phyloP scores from a whole-genome alignment of 441 rosid species.

The Erodium moschatum region DNA sequence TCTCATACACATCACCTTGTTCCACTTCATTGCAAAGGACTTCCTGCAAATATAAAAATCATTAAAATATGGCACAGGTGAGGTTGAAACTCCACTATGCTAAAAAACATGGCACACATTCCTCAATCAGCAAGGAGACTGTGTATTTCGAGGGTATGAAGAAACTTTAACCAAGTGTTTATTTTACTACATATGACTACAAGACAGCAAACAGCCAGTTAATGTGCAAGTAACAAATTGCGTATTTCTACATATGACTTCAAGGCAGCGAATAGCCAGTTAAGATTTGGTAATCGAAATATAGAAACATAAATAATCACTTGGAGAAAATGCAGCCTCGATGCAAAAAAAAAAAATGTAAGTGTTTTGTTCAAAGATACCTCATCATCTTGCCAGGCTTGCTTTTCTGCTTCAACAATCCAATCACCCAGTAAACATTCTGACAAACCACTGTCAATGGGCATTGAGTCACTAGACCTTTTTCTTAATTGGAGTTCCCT shows the following conservation, averaged over 20 bases:
- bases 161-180: too few relatives aligned
- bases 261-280: too few relatives aligned
- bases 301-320: constrained; percentile 9
- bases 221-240: not conserved
- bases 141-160: too few relatives aligned
- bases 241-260: not conserved
- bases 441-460: constrained; percentile 40
- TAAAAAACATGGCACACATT: too few relatives aligned
- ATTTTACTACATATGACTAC: too few relatives aligned
- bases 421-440: constrained; percentile 55
- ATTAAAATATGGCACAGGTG: not conserved
- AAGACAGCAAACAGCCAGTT: too few relatives aligned
- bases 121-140: too few relatives aligned
- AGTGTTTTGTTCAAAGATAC: constrained; percentile 24
- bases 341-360: not conserved
- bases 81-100: too few relatives aligned
- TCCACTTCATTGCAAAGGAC: constrained; percentile 28
- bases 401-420: constrained; percentile 45
- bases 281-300: not conserved
- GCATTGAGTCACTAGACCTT: constrained; percentile 29
- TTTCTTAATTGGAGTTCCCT: constrained; percentile 41
- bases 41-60: constrained; percentile 26
- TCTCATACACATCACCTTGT: constrained; percentile 28
- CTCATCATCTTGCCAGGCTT: constrained; percentile 43
- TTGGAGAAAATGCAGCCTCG: not conserved